Conservation (phyloP, 2,329 filamentous ascomycete genomes). For the Alternaria sp. region DNA sequence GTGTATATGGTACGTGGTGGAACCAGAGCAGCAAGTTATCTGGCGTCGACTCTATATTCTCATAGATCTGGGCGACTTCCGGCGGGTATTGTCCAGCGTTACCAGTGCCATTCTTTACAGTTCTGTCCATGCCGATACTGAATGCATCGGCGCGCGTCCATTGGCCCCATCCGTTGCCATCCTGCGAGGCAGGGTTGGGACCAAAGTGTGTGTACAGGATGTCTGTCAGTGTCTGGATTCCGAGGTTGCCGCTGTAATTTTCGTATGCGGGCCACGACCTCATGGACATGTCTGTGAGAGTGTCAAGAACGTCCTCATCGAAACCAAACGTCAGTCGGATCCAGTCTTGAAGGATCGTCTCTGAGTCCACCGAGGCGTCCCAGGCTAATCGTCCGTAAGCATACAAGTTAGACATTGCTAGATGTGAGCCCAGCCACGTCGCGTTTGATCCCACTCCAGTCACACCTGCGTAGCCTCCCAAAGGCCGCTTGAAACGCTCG, state of each 20-base stretch:
- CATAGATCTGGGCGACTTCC: constrained; percentile 66
- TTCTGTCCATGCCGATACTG: constrained; percentile 75
- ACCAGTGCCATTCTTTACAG: constrained; percentile 71
- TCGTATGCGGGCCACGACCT: constrained; percentile 75
- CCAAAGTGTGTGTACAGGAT: constrained; percentile 73
- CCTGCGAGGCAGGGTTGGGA: constrained; percentile 71
- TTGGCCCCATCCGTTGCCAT: constrained; percentile 74
- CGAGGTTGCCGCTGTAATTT: constrained; percentile 74
- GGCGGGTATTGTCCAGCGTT: constrained; percentile 71
- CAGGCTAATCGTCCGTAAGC: constrained; percentile 73
- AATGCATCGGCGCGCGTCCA: constrained; percentile 71
- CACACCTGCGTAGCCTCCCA: constrained; percentile 71
- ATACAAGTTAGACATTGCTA: constrained; percentile 72
- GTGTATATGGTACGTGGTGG: constrained; percentile 75
- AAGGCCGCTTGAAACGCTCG: constrained; percentile 63
- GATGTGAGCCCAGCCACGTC: constrained; percentile 74
- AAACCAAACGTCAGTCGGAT: constrained; percentile 71
- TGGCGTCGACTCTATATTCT: constrained; percentile 69
- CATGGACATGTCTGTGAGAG: constrained; percentile 70
- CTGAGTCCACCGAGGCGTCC: constrained; percentile 62
- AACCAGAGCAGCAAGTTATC: constrained; percentile 77
- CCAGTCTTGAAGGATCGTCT: constrained; percentile 69
- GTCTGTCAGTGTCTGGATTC: constrained; percentile 73
- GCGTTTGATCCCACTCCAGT: constrained; percentile 71
- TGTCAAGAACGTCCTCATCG: constrained; percentile 63